Base-by-base conservation (phyloP, 805 yeast genomes). In the Candida schatavii region DNA sequence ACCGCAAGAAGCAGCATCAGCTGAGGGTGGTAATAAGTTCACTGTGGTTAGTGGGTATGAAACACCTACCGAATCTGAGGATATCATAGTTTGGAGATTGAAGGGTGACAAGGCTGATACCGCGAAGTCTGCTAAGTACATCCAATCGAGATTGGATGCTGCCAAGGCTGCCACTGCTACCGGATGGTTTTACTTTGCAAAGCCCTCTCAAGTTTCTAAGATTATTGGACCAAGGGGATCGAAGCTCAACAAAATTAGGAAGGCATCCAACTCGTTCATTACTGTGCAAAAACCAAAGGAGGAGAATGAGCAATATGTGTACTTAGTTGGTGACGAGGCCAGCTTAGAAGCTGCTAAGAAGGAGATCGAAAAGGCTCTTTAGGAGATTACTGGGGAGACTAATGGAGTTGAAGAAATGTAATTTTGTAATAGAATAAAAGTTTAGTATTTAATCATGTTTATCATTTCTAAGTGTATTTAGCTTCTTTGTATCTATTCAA, bases 201-300 rank as follows among this genome's bases (percentile, higher is more conserved):
- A 77, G 43, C 61, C 72, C 21, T 63, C 79, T 11, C 56, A 63
- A 21, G 83, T 85, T 61, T 75, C 83, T 44, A 77, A 72, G 57
- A 70, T 88, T 40, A 77, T 88, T 48, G 96, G 96, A 6, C 80
- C 88, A 13, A 83, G 78, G 50, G 96, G 96, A 36, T 64, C 80
- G 27, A 80, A 77, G 46, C 70, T 88, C 56, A 79, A 75, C 53
- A 65, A 66, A 48, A 73, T 87, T 45, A 80, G 93, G 67, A 66
- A 68, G 21, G 66, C 72, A 44, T 69, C 85, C 17, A 78, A 77
- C 15, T 72, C 84, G 29, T 71, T 77, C 43, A 76, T 86, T 46
- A 70, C 72, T 38, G 79, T 85, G 41, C 95, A 93, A 50, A 78
- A 79, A 61, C 65, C 66, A 35, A 61, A 60, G 36, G 85, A 81